Conservation (phyloP, 1,139 yeast genomes). For the Pichia sp. region DNA sequence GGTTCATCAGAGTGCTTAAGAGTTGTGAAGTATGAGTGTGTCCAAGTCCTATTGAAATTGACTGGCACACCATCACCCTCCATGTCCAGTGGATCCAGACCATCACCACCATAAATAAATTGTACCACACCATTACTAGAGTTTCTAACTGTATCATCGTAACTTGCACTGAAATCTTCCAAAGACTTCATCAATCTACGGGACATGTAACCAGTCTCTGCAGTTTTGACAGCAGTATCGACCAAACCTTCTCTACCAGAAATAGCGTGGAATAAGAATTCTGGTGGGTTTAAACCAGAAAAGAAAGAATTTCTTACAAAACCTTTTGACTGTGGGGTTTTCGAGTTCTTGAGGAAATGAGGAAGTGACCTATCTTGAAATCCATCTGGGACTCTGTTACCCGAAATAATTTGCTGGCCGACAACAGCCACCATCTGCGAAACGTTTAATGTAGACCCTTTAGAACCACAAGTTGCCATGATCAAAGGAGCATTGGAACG, state of each 20-base stretch:
- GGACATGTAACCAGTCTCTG: constrained; percentile 94
- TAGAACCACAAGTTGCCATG: constrained; percentile 99
- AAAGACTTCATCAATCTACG: constrained; percentile 97
- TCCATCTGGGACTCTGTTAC: constrained; percentile 99
- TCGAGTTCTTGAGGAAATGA: constrained; percentile 92
- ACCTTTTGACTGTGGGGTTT: constrained; percentile 97
- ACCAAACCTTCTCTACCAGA: constrained; percentile 99
- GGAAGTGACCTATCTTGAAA: constrained; percentile 98
- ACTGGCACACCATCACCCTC: constrained; percentile 98
- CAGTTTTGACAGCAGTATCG: constrained; percentile 66
- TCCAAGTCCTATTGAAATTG: constrained; percentile 92
- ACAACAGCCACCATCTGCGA: constrained; percentile 99
- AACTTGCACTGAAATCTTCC: constrained; percentile 91
- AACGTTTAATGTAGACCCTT: constrained; percentile 95
- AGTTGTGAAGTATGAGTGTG: constrained; percentile 76
- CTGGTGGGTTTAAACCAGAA: constrained; percentile 93
- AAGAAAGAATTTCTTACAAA: constrained; percentile 94
- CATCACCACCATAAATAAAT: constrained; percentile 98
- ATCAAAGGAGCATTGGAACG: constrained; percentile 91
- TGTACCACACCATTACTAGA: constrained; percentile 96
- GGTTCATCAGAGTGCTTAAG: constrained; percentile 52
- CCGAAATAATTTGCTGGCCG: constrained; percentile 98
- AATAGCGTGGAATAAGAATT: constrained; percentile 95
- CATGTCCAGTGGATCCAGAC: constrained; percentile 97
- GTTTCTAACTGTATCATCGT: constrained; percentile 92